Base-by-base conservation (phyloP, 805 yeast species). In the Aciculoconidium aculeatum region DNA sequence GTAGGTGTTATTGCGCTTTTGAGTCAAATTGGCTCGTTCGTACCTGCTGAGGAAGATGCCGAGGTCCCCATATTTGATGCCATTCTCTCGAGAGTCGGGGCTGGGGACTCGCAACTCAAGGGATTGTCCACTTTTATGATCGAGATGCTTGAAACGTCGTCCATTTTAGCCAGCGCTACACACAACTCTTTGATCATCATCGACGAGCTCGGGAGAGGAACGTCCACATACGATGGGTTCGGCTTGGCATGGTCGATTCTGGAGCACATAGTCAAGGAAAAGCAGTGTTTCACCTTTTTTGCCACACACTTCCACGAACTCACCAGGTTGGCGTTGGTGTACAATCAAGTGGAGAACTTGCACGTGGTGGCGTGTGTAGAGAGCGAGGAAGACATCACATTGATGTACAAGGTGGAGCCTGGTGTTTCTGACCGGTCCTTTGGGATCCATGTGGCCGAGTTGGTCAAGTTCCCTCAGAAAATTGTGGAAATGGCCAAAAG, bases 231-330 rank as follows among this genome's bases (percentile, higher is more conserved):
- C 55, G 98, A 92, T 56, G 98, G 98, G 0, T 92, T 92, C 63
- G 98, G 98, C 0, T 67, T 92, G 22, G 98, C 98, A 0, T 92
- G 96, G 94, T 81, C 96, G 0, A 92, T 92, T 32, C 81, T 90
- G 40, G 95, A 88, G 49, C 78, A 80, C 55, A 76, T 90, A 35
- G 79, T 92, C 3, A 66, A 66, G 11, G 65, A 80, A 28, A 70
- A 83, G 29, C 67, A 71, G 28, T 80, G 96, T 39, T 86, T 87
- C 55, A 77, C 94, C 0, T 50, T 92, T 33, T 92, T 92, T 67
- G 97, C 98, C 0, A 92, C 98, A 0, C 98, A 92, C 65, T 92
- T 92, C 68, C 97, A 92, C 55, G 98, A 92, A 53, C 67, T 92
- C 36, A 92, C 97, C 1, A 79, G 80, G 18, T 62, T 92, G 28